Percentiles rank a stretch among this genome's conserved stretches.
Conservation (phyloP, 1,139 yeast species). For the Zygoascus hellenicus region DNA sequence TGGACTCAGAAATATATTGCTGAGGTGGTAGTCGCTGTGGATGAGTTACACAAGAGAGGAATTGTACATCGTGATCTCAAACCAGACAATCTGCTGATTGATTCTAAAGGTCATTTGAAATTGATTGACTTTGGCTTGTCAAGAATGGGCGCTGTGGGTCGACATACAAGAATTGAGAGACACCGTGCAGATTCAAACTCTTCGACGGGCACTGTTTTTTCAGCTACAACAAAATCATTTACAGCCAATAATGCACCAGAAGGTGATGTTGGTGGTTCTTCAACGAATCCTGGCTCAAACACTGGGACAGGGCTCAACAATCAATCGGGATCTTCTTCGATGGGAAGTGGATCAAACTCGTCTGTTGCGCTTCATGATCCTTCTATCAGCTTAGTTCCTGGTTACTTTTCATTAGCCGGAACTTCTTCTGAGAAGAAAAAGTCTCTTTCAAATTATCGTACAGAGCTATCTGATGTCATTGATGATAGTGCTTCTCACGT, state of each 20-base stretch:
- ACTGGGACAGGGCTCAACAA: neutral
- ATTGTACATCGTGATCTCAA: conserved; percentile 92
- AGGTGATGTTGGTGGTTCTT: neutral
- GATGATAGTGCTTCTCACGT: conserved; percentile 9
- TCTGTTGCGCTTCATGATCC: conserved; percentile 21
- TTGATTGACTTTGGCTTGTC: conserved; percentile 94
- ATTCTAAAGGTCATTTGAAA: conserved; percentile 79
- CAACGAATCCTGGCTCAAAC: neutral
- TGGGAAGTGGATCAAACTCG: too few relatives aligned
- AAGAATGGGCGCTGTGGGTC: conserved; percentile 78
- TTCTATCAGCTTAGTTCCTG: conserved; percentile 29
- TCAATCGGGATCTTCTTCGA: neutral
- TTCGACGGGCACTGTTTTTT: neutral
- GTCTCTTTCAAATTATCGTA: conserved; percentile 2
- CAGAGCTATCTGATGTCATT: conserved; percentile 7
- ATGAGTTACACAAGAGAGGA: conserved; percentile 80
- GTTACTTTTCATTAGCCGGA: conserved; percentile 24
- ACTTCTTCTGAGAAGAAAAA: conserved; percentile 3
- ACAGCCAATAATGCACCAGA: neutral
- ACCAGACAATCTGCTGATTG: conserved; percentile 90
- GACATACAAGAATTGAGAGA: conserved; percentile 46
- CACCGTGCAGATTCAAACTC: neutral
- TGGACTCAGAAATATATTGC: conserved; percentile 89
- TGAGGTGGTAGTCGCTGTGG: conserved; percentile 85
- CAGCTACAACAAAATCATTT: neutral